Evolutionary conservation across 495 filamentous ascomycete species (phyloP).

Genomic region (Penicillium bialowiezense): DNA sequence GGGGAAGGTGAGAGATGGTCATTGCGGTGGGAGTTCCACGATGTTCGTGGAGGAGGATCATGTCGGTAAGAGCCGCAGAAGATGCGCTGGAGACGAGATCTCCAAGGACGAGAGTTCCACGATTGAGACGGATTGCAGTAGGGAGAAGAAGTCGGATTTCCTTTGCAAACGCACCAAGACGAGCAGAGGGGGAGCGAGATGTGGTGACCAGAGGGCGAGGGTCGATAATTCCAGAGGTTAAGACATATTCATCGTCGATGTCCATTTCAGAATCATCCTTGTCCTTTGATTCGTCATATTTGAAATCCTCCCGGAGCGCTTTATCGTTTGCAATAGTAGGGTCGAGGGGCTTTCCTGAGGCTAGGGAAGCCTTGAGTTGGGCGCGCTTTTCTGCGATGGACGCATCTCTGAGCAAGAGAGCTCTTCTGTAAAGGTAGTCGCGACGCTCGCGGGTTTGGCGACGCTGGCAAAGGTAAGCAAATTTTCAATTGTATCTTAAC

Average conservation of each 20-base stretch:
- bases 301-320: slow-evolving; percentile 79
- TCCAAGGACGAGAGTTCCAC: slow-evolving; percentile 83
- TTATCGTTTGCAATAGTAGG: slow-evolving; percentile 88
- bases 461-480: slow-evolving; percentile 37
- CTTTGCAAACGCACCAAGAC: slow-evolving; percentile 87
- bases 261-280: slow-evolving; percentile 49
- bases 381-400: slow-evolving; percentile 88
- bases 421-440: slow-evolving; percentile 89
- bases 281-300: slow-evolving; percentile 80
- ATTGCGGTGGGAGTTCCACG: slow-evolving; percentile 88
- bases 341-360: slow-evolving; percentile 80
- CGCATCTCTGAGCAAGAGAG: slow-evolving; percentile 79
- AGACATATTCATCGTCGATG: slow-evolving; percentile 93
- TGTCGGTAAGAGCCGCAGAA: slow-evolving; percentile 73
- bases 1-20: slow-evolving; percentile 86
- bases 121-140: slow-evolving; percentile 84
- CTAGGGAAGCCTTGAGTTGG: slow-evolving; percentile 80
- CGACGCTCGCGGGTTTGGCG: slow-evolving; percentile 81
- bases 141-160: slow-evolving; percentile 90
- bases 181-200: slow-evolving; percentile 78
- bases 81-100: slow-evolving; percentile 80
- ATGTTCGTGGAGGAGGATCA: slow-evolving; percentile 90
- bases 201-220: slow-evolving; percentile 91
- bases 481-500: background rate
- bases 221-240: slow-evolving; percentile 80